These are phyloP conservation scores for Rhododendron simsii DNA, from an alignment of 148 eudicot species.

Conservation along the genomic window DNA sequence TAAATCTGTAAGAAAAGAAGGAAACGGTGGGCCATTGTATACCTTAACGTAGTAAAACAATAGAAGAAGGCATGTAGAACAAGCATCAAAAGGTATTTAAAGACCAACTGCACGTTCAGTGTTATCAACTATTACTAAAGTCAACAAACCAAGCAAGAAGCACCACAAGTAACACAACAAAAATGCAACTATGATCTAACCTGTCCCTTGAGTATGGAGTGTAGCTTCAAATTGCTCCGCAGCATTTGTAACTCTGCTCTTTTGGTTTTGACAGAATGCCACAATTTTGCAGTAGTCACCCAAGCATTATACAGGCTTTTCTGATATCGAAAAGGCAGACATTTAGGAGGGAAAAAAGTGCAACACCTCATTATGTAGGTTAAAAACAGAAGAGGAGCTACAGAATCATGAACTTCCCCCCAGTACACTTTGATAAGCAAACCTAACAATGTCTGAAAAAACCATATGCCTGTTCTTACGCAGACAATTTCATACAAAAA, in stretches of 20 bases:
- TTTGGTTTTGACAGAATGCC: constrained; percentile 43
- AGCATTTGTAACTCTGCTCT: constrained; percentile 54
- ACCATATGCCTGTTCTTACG: background rate
- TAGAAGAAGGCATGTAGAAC: background rate
- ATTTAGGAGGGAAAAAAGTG: constrained; percentile 7
- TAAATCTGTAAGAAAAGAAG: background rate
- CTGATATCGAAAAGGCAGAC: constrained; percentile 35
- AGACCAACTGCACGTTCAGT: background rate
- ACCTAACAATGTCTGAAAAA: background rate
- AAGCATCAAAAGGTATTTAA: background rate
- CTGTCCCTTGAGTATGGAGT: constrained; percentile 60
- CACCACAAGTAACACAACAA: background rate
- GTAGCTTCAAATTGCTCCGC: constrained; percentile 59
- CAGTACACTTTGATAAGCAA: background rate
- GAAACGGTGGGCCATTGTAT: background rate
- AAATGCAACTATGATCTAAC: constrained; percentile 33
- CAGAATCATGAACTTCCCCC: background rate
- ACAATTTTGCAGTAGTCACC: constrained; percentile 54
- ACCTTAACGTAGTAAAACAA: background rate
- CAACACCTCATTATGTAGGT: background rate
- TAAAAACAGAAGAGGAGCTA: background rate
- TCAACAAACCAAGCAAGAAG: background rate
- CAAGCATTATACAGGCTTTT: constrained; percentile 68
- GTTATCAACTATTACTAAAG: background rate
- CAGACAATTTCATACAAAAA: background rate